Conservation (phyloP, 2,329 filamentous ascomycete genomes). For the Dothideomycetes sp. region DNA sequence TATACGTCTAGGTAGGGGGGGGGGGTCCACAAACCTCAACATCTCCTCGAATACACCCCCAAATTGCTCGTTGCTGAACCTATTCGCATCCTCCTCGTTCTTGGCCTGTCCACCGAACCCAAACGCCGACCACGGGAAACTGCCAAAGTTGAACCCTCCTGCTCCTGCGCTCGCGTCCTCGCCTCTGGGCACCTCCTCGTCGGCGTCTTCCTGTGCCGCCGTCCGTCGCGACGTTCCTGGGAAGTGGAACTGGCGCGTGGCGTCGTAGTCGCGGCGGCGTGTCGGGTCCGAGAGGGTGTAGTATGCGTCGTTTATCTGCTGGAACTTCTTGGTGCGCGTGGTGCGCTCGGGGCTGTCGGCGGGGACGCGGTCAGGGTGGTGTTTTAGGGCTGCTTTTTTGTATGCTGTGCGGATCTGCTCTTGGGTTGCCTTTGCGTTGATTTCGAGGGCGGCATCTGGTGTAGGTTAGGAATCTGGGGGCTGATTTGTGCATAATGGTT, state of each 20-base stretch:
- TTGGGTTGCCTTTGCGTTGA: conserved; percentile 55
- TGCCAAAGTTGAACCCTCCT: conserved; percentile 21
- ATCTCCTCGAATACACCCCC: conserved; percentile 52
- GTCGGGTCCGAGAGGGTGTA: conserved; percentile 74
- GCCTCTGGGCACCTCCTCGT: conserved; percentile 38
- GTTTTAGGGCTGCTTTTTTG: conserved; percentile 84
- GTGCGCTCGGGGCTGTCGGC: conserved; percentile 72
- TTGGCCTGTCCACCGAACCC: conserved; percentile 42
- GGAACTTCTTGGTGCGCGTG: conserved; percentile 75
- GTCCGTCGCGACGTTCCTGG: conserved; percentile 23
- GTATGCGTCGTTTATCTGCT: conserved; percentile 87
- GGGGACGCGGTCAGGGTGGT: conserved; percentile 84
- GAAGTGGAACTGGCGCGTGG: conserved; percentile 49
- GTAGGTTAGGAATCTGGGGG: conserved; percentile 1
- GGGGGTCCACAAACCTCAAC: conserved; percentile 26
- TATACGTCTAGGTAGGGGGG: no score
- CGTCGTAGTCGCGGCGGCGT: conserved; percentile 75
- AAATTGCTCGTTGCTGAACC: conserved; percentile 67
- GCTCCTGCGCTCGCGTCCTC: conserved; percentile 11
- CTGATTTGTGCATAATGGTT: no score
- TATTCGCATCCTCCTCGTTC: conserved; percentile 30
- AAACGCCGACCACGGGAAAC: conserved; percentile 61
- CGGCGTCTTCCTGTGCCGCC: conserved; percentile 33
- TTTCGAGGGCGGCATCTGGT: conserved; percentile 20
- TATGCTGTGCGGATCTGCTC: conserved; percentile 89